Base-by-base conservation (phyloP, 345 rosid species). In the Heritiera littoralis region DNA sequence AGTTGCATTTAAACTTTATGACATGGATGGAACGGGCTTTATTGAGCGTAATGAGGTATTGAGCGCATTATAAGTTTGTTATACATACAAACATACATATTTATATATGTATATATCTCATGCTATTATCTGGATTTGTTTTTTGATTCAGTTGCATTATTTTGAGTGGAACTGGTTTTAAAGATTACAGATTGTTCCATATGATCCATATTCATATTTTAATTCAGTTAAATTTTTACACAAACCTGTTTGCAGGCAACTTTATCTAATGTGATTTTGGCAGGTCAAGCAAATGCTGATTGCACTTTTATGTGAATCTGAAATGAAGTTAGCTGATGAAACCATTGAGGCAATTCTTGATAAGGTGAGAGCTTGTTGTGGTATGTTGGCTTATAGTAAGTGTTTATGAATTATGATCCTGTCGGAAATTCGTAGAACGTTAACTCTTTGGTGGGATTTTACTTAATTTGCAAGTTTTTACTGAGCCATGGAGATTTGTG, bases 201-300 rank as follows among this genome's bases (percentile, higher is more conserved):
- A 67, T 41, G 46, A 61, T 69, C 43, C 11, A 13, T 49, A 63
- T 3, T 15, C 40, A 38, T 72, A 58, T 55, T 56, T 74, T 80
- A 40, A 79, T 71, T 66, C 46, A 61, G 77, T 80, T 80, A 15
- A 55, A 74, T 54, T 67, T 52, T 20, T 40, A 9, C 3, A 72
- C 43, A 80, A 82, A 51, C 52, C 40, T 72, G 79, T 35, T 35
- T 83, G 80, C 72, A 41, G 80, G 78, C 74, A 77, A 66, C 80
- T 77, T 85, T 79, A 77, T 81, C 28, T 30, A 82, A 60, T 80
- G 69, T 85, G 45, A 78, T 83, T 83, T 84, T 83, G 85, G 81
- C 93, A 95, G 98, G 98, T 97, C 20, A 97, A 94, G 85, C 98
- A 94, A 85, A 97, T 97, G 99, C 73, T 97, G 84, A 93, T 97